Base-by-base conservation (phyloP, 225 moss, liverwort and hornwort genomes). In the Anthoceros angustus region DNA sequence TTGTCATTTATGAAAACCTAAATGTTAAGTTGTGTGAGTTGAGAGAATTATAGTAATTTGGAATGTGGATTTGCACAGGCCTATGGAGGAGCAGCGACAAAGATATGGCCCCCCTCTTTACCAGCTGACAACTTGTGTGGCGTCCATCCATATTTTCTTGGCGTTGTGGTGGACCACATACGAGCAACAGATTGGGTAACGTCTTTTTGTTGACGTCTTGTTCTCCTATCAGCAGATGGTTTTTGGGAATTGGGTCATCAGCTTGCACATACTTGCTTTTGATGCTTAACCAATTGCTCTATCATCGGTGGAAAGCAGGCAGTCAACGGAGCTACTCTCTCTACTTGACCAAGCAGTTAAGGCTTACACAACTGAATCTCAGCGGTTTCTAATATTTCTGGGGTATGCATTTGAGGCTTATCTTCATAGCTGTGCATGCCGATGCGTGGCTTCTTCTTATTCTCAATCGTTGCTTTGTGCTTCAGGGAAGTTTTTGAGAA, bases 31-130 rank as follows among this genome's bases (percentile, higher is more conserved):
- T 15, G 50, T 1, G 50, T 55, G 16, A 55, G 50, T 55, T 55
- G 50, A 15, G 50, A 15, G 50, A 15, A n/a, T n/a, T n/a, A n/a
- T n/a, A n/a, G n/a, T 21, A n/a, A 62, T 18, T 62, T 63, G 8
- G 63, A 25, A n/a, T 5, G 9, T 38, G 39, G 23, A 55, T 63
- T 71, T 40, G 23, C 16, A 65, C 80, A 95, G 95, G 71, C 98
- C 92, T 41, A 98, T 98, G 92, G 98, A 98, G 76, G 98, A 98
- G 72, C 98, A 98, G 77, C 75, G 98, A 41, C 82, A 82, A 76
- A 85, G 92, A 43, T 92, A 98, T 73, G 98, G 98, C 25, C 98
- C 98, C 80, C 88, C 87, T 46, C 80, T 98, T 11, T 98, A 98
- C 68, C 77, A 84, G 72, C 82, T 98, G 40, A 89, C 92, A 42